Conservation (phyloP, 2,329 filamentous ascomycete species). For the Chlorencoelia australis region DNA sequence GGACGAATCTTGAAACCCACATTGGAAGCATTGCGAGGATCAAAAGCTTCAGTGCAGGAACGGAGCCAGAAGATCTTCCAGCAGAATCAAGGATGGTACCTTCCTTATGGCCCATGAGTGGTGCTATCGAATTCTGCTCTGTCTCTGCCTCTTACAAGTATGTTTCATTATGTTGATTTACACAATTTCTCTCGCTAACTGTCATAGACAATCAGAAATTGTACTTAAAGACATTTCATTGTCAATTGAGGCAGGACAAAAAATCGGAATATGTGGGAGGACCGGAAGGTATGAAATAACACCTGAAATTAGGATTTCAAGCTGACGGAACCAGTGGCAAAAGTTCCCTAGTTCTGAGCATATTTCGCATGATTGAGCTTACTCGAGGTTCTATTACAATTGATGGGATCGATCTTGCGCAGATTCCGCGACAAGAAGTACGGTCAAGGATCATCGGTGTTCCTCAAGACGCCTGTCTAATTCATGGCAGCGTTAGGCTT, state of each 20-base stretch:
- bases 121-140: constrained; percentile 6
- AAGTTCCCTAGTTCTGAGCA: constrained; percentile 32
- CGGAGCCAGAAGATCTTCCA: constrained; percentile 2
- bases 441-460: not conserved
- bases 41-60: constrained; percentile 3
- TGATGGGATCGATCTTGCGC: not conserved
- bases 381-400: constrained; percentile 24
- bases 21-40: constrained; percentile 13
- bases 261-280: constrained; percentile 41
- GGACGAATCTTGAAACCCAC: constrained; percentile 15
- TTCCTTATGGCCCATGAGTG: constrained; percentile 11
- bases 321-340: no score
- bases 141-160: constrained; percentile 22
- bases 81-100: not conserved
- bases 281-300: constrained; percentile 22
- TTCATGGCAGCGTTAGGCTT: constrained; percentile 36
- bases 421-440: not conserved
- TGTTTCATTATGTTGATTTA: no score
- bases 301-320: no score
- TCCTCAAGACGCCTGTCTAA: constrained; percentile 18
- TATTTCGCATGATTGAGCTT: constrained; percentile 39
- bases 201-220: not conserved
- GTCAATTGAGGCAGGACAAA: constrained; percentile 38
- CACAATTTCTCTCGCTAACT: not conserved
- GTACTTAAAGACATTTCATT: constrained; percentile 30